Evolutionary conservation across 495 filamentous ascomycete species (phyloP).

Genomic region (Sphaerosporella brunnea): DNA sequence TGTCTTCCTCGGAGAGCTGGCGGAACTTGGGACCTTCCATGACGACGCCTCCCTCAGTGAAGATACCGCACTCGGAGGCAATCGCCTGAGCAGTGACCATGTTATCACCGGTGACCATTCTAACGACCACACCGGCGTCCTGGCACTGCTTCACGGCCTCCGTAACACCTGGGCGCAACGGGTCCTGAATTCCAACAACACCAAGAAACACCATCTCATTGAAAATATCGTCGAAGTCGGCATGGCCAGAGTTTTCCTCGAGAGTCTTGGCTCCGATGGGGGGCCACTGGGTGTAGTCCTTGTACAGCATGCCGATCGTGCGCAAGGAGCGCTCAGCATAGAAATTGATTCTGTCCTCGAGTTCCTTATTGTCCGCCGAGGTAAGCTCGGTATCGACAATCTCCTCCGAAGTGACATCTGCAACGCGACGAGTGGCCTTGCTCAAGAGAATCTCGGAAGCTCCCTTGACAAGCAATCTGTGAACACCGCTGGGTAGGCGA

Average conservation of each 20-base stretch:
- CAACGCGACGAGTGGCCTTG: constrained; percentile 53
- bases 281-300: constrained; percentile 80
- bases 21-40: constrained; percentile 79
- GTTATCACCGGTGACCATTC: constrained; percentile 88
- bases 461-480: constrained; percentile 50
- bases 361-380: constrained; percentile 37
- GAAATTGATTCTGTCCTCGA: constrained; percentile 48
- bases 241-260: constrained; percentile 53
- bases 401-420: constrained; percentile 45
- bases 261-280: constrained; percentile 45
- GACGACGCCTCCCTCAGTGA: constrained; percentile 49
- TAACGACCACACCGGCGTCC: constrained; percentile 60
- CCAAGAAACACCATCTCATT: constrained; percentile 60
- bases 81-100: constrained; percentile 66
- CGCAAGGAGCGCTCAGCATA: constrained; percentile 72
- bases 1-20: constrained; percentile 49
- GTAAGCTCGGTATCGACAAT: constrained; percentile 39
- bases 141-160: constrained; percentile 59
- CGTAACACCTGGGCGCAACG: constrained; percentile 60
- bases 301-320: constrained; percentile 73
- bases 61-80: constrained; percentile 67
- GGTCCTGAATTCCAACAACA: constrained; percentile 76
- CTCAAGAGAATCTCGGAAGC: constrained; percentile 52
- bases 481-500: constrained; percentile 36
- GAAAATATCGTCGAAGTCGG: constrained; percentile 62